Evolutionary conservation across 192 early-diverging fungal genomes (phyloP).

Genomic region (Umbelopsis sp.): DNA sequence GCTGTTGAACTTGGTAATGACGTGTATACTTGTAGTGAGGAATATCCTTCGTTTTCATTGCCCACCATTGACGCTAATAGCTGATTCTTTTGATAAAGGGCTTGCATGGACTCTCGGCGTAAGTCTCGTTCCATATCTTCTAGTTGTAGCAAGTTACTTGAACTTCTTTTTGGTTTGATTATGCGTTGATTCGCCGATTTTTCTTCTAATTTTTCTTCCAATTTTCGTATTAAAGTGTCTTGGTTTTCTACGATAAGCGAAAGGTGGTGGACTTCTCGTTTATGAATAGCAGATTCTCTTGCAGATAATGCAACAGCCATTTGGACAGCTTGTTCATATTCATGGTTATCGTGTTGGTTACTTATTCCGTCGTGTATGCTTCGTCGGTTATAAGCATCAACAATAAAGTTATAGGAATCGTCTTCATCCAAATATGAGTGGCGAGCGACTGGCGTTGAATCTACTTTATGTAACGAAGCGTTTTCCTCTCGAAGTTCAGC

Average conservation of each 20-base stretch:
- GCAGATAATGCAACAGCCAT: background rate
- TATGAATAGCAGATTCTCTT: background rate
- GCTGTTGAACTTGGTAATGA: background rate
- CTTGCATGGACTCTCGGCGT: constrained; percentile 6
- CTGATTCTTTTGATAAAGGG: background rate
- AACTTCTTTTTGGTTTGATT: background rate
- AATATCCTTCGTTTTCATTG: background rate
- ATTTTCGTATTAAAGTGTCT: background rate
- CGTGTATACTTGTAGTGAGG: background rate
- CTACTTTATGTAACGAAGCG: background rate
- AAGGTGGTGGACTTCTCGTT: background rate
- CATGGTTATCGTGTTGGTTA: background rate
- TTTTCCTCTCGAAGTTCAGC: background rate
- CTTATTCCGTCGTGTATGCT: background rate
- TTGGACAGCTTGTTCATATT: background rate
- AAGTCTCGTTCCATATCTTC: constrained; percentile 6
- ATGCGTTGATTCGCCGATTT: background rate
- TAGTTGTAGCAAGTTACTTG: constrained; percentile 6
- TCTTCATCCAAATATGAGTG: constrained; percentile 1
- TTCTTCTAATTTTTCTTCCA: background rate
- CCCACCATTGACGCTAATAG: background rate
- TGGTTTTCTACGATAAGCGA: background rate
- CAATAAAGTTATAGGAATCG: constrained; percentile 5
- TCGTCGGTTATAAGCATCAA: constrained; percentile 5
- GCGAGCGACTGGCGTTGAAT: background rate